Base-by-base conservation (phyloP, 345 rosid species). In the Carallia pectinifolia region DNA sequence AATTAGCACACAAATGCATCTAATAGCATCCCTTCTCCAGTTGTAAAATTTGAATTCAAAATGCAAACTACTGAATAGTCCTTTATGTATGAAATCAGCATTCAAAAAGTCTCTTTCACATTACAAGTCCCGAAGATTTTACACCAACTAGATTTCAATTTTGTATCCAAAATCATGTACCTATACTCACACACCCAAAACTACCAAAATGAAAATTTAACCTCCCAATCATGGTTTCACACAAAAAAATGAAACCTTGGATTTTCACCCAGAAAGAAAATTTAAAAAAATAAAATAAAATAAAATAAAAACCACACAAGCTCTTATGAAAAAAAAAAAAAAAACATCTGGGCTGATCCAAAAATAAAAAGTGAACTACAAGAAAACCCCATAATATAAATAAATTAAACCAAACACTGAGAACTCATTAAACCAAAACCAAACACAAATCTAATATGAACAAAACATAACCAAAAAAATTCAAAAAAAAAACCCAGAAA, bases 231-330 rank as follows among this genome's bases (percentile, higher is more conserved):
- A 23, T 23, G 23, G 23, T 23, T 36, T 70, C 62, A 40, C 17
- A 52, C 39, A 65, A 29, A 71, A 19, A 69, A 74, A n/a, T 69
- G 47, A 69, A 53, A 47, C 70, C 54, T 31, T 18, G 5, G 63
- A 23, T 61, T 52, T 69, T 44, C 52, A 61, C 4, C 37, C 10
- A 60, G 13, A 6, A 65, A n/a, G 6, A 37, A 1, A 58, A 77
- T 27, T 68, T 36, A 68, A 15, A 18, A 61, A 33, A 12, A 15
- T 48, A 2, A 34, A 29, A 17, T 10, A 1, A 69, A 53, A 36
- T 16, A 62, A 64, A 53, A 36, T 59, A 63, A 67, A 29, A 19
- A 54, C 67, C 36, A 39, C 18, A 60, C 17, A 64, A 38, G 64
- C 9, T 64, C 40, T 62, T 48, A 70, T 61, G 12, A 1, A 56